A percentile compares a stretch with the other conserved stretches of the same genome.
These are phyloP conservation scores for Arthrinium puccinioides DNA, from an alignment of 2,329 filamentous ascomycete species.

Conservation along the genomic window DNA sequence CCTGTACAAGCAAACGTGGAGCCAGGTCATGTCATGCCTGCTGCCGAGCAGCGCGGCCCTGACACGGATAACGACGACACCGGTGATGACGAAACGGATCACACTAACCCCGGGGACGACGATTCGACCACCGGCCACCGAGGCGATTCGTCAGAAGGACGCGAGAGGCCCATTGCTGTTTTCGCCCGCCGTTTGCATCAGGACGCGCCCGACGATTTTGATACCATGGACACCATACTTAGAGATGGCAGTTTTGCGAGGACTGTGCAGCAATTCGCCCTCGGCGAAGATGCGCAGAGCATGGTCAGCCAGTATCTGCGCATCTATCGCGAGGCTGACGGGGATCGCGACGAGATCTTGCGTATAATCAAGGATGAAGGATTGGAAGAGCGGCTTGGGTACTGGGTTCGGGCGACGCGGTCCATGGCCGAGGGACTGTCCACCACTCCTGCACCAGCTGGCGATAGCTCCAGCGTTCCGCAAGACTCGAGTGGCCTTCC, in stretches of 20 bases:
- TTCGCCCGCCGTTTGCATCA: constrained; percentile 16
- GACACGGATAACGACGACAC: neutral
- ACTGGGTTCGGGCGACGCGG: constrained; percentile 50
- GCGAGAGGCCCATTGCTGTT: constrained; percentile 17
- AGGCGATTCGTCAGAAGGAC: constrained; percentile 9
- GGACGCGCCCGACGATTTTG: constrained; percentile 11
- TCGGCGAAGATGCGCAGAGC: no score
- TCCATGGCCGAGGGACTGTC: constrained; percentile 13
- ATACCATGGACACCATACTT: neutral
- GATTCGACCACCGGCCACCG: neutral
- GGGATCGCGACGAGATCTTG: constrained; percentile 51
- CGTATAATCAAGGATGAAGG: constrained; percentile 55
- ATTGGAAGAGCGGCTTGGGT: constrained; percentile 48
- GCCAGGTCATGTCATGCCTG: neutral
- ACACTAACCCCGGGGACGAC: constrained; percentile 5
- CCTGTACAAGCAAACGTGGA: no score
- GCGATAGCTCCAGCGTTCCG: no score
- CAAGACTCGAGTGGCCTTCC: neutral
- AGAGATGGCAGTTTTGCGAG: no score
- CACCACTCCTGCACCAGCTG: neutral
- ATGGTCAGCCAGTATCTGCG: constrained; percentile 34
- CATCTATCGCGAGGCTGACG: constrained; percentile 53
- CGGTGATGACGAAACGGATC: neutral
- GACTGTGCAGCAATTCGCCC: no score
- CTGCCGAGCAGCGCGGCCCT: constrained; percentile 10